Evolutionary conservation across 2,329 filamentous ascomycete species (phyloP).

Genomic region (Peltaster fructicola): DNA sequence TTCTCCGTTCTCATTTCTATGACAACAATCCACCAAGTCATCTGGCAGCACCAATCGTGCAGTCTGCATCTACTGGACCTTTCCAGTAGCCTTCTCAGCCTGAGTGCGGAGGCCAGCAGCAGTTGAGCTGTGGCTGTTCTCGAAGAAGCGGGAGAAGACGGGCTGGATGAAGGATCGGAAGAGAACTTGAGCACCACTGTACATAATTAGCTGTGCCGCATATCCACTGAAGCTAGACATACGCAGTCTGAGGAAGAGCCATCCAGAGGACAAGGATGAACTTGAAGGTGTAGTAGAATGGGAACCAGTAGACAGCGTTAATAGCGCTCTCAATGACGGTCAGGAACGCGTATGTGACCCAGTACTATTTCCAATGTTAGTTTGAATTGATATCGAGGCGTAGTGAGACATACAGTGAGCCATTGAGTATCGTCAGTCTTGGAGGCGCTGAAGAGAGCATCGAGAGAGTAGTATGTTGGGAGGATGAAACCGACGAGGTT

Average conservation of each 20-base stretch:
- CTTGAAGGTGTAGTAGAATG: constrained; percentile 99
- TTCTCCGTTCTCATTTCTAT: no score
- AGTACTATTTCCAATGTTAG: constrained; percentile 39
- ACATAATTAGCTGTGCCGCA: constrained; percentile 3
- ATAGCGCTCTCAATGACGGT: constrained; percentile 69
- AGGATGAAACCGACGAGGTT: constrained; percentile 73
- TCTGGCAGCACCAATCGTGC: no score
- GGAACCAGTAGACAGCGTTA: constrained; percentile 79
- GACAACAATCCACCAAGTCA: no score
- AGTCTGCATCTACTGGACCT: no score
- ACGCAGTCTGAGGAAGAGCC: constrained; percentile 85
- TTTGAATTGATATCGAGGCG: constrained; percentile 5
- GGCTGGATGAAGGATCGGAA: constrained; percentile 93
- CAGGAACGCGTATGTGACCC: constrained; percentile 71
- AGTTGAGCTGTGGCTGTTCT: constrained; percentile 43
- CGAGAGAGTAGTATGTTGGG: constrained; percentile 68
- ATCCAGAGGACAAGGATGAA: constrained; percentile 96
- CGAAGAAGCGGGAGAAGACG: constrained; percentile 84
- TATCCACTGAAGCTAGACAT: constrained; percentile 25
- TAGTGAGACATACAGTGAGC: constrained; percentile 33
- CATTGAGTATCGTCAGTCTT: constrained; percentile 72
- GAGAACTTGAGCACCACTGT: constrained; percentile 81
- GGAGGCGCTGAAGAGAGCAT: constrained; percentile 52
- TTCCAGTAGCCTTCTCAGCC: constrained; percentile 48
- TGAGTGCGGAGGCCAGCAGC: constrained; percentile 59